phyloP scores from a whole-genome alignment of 805 yeast genomes.

The Saccharomyces kudriavzevii region DNA sequence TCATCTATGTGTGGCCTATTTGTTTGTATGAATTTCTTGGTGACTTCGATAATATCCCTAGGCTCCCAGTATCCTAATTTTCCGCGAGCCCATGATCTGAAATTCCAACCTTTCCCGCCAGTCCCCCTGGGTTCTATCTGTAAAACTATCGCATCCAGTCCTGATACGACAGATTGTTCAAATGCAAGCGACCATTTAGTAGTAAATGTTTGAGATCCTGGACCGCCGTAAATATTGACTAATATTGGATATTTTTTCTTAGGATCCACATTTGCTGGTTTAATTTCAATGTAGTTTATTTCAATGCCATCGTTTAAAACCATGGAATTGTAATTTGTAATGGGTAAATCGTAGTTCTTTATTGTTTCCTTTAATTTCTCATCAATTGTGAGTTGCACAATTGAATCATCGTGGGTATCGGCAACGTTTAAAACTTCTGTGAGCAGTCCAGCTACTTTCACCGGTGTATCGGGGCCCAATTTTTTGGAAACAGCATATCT shows the following conservation, averaged over 20 bases:
- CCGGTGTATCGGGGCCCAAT: slow-evolving; percentile 22
- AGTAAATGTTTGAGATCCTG: slow-evolving; percentile 58
- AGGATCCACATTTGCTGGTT: slow-evolving; percentile 49
- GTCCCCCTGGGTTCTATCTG: slow-evolving; percentile 78
- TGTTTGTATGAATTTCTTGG: slow-evolving; percentile 41
- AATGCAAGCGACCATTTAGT: slow-evolving; percentile 43
- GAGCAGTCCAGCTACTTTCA: slow-evolving; percentile 21
- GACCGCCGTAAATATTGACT: slow-evolving; percentile 72
- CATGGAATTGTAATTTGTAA: slow-evolving; percentile 33
- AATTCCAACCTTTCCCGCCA: slow-evolving; percentile 68
- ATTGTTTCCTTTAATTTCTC: slow-evolving; percentile 12
- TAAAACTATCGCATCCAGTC: slow-evolving; percentile 51
- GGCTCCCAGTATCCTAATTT: slow-evolving; percentile 73
- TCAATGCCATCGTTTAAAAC: slow-evolving; percentile 33
- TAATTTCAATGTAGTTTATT: slow-evolving; percentile 51
- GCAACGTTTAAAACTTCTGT: slow-evolving; percentile 6
- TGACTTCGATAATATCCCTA: slow-evolving; percentile 49
- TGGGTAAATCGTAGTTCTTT: slow-evolving; percentile 42
- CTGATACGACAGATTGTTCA: slow-evolving; percentile 51
- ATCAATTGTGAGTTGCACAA: slow-evolving; percentile 12
- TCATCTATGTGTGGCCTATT: slow-evolving; percentile 40
- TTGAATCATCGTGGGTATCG: slow-evolving; percentile 3
- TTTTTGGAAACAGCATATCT: slow-evolving; percentile 33
- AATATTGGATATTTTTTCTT: slow-evolving; percentile 49
- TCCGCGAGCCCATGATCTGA: slow-evolving; percentile 46